phyloP scores from a whole-genome alignment of 345 rosid genomes.

The Sisymbrium irio region DNA sequence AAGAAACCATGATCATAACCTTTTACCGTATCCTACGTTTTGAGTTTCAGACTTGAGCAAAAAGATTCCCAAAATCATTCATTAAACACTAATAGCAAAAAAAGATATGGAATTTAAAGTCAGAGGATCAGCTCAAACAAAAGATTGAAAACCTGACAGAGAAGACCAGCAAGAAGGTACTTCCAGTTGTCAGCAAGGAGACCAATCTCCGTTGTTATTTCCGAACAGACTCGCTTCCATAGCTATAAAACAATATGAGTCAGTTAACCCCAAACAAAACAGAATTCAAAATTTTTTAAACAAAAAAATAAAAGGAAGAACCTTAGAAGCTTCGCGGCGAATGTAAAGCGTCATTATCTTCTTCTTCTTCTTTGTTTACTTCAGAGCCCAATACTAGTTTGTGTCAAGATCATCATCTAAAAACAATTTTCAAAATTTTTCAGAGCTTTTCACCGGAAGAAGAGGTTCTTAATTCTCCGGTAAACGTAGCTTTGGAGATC shows the following conservation, averaged over 20 bases:
- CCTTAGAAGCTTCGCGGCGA: conserved; percentile 97
- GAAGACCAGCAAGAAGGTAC: conserved; percentile 77
- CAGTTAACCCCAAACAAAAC: not conserved
- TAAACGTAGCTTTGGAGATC: conserved; percentile 12
- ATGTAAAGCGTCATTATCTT: conserved; percentile 78
- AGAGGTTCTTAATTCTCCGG: not conserved
- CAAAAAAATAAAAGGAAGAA: conserved; percentile 10
- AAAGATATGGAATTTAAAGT: not conserved
- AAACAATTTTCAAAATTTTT: not conserved
- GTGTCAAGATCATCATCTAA: conserved; percentile 42
- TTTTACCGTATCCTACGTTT: conserved; percentile 37
- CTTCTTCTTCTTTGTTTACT: conserved; percentile 23
- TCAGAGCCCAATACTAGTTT: conserved; percentile 44
- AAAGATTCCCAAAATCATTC: not conserved
- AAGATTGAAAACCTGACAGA: conserved; percentile 66
- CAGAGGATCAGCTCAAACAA: conserved; percentile 1
- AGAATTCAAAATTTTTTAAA: not conserved
- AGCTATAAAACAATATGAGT: conserved; percentile 44
- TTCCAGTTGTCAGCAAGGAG: conserved; percentile 89
- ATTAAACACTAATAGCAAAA: not conserved
- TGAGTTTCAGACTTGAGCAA: not conserved
- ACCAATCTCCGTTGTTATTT: conserved; percentile 69
- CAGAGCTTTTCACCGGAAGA: not conserved
- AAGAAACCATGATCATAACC: conserved; percentile 38
- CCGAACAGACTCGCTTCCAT: conserved; percentile 93